These are phyloP conservation scores for Aspergillus heteromorphus DNA, from an alignment of 495 filamentous ascomycete species.

Conservation along the genomic window DNA sequence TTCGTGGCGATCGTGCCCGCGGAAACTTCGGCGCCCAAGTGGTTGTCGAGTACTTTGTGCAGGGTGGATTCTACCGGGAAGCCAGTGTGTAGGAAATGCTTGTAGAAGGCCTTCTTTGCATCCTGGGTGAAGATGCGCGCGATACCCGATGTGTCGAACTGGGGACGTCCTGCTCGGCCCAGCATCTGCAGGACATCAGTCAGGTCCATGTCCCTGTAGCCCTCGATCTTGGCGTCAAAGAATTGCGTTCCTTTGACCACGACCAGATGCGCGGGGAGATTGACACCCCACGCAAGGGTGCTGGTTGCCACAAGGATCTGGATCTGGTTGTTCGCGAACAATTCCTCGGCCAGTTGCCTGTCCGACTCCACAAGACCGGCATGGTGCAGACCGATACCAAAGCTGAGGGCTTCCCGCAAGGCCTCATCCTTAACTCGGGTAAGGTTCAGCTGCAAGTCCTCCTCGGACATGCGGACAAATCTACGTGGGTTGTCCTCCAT, in stretches of 20 bases:
- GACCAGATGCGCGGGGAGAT: constrained; percentile 93
- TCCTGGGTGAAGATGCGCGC: constrained; percentile 97
- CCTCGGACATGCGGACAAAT: constrained; percentile 90
- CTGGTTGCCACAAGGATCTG: constrained; percentile 95
- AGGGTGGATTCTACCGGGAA: constrained; percentile 96
- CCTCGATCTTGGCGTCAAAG: constrained; percentile 97
- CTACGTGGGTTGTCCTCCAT: constrained; percentile 97
- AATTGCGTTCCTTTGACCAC: constrained; percentile 98
- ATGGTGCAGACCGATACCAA: constrained; percentile 96
- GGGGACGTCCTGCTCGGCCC: constrained; percentile 88
- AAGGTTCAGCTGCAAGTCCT: constrained; percentile 82
- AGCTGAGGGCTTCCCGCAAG: constrained; percentile 83
- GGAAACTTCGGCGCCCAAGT: constrained; percentile 91
- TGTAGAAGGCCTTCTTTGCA: constrained; percentile 99
- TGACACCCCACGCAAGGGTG: constrained; percentile 97
- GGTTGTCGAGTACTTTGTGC: constrained; percentile 95
- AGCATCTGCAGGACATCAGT: constrained; percentile 99
- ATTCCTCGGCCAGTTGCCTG: constrained; percentile 81
- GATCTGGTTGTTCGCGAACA: constrained; percentile 97
- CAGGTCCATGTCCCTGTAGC: constrained; percentile 97
- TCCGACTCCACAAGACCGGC: constrained; percentile 95
- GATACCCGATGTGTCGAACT: constrained; percentile 94
- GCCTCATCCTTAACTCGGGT: constrained; percentile 86
- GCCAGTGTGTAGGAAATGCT: constrained; percentile 96
- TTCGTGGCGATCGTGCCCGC: constrained; percentile 88